A percentile compares a stretch with the other conserved stretches of the same genome.
Evolutionary conservation across 2,329 filamentous ascomycete species (phyloP).

Genomic region (Apiospora aurea): DNA sequence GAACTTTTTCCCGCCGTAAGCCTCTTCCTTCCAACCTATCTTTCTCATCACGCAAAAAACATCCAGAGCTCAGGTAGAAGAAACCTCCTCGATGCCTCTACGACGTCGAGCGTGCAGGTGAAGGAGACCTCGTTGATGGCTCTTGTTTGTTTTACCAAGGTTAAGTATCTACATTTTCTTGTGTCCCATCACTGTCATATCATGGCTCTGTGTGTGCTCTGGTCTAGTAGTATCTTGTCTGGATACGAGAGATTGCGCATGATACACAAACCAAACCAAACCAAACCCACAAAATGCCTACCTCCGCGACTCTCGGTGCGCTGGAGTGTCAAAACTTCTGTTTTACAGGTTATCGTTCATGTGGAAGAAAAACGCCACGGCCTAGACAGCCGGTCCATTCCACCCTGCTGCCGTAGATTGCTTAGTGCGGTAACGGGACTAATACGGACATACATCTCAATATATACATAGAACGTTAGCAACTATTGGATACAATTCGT

Average conservation of each 20-base stretch:
- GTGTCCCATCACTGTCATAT: neutral
- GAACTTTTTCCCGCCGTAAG: neutral
- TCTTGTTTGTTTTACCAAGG: neutral
- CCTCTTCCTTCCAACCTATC: neutral
- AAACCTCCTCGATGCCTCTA: neutral
- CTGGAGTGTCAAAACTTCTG: constrained; percentile 64
- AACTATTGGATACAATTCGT: neutral
- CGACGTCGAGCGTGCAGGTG: neutral
- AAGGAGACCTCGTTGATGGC: neutral
- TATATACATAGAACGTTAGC: neutral
- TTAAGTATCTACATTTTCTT: constrained; percentile 1
- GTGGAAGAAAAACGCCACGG: constrained; percentile 68
- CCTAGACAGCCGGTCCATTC: constrained; percentile 74
- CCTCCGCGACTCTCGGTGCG: constrained; percentile 64
- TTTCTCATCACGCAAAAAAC: neutral
- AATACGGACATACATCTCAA: constrained; percentile 66
- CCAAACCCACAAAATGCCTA: constrained; percentile 65
- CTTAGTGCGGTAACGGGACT: constrained; percentile 66
- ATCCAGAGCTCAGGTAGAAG: neutral
- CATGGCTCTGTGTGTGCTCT: constrained; percentile 22
- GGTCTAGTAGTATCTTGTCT: constrained; percentile 19
- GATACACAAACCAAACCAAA: neutral
- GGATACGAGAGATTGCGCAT: constrained; percentile 23
- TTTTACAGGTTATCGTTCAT: constrained; percentile 53
- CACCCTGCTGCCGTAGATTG: constrained; percentile 66